Evolutionary conservation across 768 basidiomycete species (phyloP), one percentile per base, ranked within the genome.

Genomic region (Clitopilus passeckerianus): DNA sequence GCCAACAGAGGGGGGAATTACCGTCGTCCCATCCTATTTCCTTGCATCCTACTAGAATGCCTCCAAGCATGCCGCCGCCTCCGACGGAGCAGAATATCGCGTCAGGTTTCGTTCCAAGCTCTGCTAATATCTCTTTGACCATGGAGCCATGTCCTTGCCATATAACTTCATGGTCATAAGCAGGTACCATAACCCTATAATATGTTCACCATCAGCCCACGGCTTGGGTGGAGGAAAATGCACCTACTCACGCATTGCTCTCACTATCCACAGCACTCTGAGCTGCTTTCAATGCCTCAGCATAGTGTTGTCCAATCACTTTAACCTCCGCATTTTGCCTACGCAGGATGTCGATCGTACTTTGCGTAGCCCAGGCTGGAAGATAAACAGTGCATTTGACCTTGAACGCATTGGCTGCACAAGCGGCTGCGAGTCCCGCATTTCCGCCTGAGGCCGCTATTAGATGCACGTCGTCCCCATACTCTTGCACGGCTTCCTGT

Each of bases 71-170:
- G 0, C 90, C 89, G 0, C 80, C 90, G 0, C 90, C 90, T 35
- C 91, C 91, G 12, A 91, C 87, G 56, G 85, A 86, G 66, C 90
- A 91, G 60, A 91, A 84, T 44, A 92, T 85, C 0, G 87, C 89
- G 59, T 86, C 82, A 6, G 90, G 89, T 63, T 79, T 81, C 37
- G 63, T 61, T 0, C 70, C 70, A 5, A 91, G 73, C 61, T 90
- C 87, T 9, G 68, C 65, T 16, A 75, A 68, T 44, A 90, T 83
- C 66, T 92, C 91, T 15, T 72, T 65, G 41, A 92, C 75, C 79
- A 92, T 85, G 16, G 88, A 87, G n/a, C 84, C 79, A 65, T 91
- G 88, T 1, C 91, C 91, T 66, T 86, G 79, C 90, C 90, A 91
- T 14, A 92, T 57, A 3, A 79, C 68, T 6, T 83, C 80, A 65